These are phyloP conservation scores for Phytopythium montanum DNA, from an alignment of 352 stramenopile genomes.

Conservation along the genomic window DNA sequence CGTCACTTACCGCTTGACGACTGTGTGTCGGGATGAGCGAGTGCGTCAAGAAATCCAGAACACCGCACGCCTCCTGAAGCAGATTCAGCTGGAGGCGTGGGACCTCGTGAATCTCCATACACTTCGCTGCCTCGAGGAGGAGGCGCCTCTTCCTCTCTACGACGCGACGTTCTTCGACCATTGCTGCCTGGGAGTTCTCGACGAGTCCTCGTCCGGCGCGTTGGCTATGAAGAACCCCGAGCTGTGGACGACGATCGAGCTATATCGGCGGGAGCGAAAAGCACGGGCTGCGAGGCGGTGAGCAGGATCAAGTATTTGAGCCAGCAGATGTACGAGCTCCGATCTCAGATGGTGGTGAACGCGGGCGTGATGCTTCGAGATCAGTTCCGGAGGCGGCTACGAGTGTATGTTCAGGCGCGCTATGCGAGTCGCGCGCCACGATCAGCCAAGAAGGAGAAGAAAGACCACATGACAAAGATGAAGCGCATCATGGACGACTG, in stretches of 20 bases:
- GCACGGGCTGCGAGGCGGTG: background rate
- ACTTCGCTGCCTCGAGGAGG: background rate
- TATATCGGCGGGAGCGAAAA: conserved; percentile 6
- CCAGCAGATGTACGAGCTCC: no score
- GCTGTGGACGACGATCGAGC: conserved; percentile 10
- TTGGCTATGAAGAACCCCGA: conserved; percentile 7
- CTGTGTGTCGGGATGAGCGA: background rate
- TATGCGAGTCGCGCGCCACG: background rate
- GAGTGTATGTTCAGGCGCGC: background rate
- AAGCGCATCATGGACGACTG: conserved; percentile 8
- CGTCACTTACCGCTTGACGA: background rate
- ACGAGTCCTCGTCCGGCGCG: background rate
- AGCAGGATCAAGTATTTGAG: background rate
- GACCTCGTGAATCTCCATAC: no score
- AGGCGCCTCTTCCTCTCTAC: conserved; percentile 4
- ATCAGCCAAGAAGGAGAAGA: background rate
- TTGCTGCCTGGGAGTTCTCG: conserved; percentile 7
- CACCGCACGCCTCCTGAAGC: background rate
- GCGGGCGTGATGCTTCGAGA: conserved; percentile 4
- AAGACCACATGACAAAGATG: conserved; percentile 1
- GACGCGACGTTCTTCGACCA: conserved; percentile 14
- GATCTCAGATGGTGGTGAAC: no score
- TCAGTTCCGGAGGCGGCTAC: conserved; percentile 5
- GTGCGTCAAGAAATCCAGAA: background rate
- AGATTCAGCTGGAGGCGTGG: no score